These are phyloP conservation scores for Leccinum disarticulatum DNA, from an alignment of 768 basidiomycete species.

Conservation along the genomic window DNA sequence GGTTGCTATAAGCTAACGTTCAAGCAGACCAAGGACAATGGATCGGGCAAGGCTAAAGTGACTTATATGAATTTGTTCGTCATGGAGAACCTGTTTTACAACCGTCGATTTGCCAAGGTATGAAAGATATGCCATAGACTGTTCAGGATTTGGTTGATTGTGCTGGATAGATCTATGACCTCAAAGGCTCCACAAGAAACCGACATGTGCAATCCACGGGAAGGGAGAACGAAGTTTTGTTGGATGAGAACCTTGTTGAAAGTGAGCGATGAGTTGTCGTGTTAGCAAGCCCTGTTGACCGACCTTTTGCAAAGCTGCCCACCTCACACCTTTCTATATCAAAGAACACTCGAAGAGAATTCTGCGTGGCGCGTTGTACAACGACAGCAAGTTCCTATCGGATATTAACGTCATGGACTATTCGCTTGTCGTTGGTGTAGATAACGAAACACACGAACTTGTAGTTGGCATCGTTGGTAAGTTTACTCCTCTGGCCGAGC, in stretches of 20 bases:
- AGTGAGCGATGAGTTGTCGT: slow-evolving; percentile 45
- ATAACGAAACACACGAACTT: slow-evolving; percentile 83
- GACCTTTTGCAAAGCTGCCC: slow-evolving; percentile 55
- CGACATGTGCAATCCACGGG: slow-evolving; percentile 91
- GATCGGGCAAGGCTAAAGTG: slow-evolving; percentile 63
- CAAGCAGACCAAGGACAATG: slow-evolving; percentile 72
- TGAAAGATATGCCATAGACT: not conserved
- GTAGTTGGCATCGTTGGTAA: slow-evolving; percentile 94
- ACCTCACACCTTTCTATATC: slow-evolving; percentile 87
- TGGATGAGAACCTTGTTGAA: slow-evolving; percentile 96
- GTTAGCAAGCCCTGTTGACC: slow-evolving; percentile 2
- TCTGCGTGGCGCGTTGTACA: slow-evolving; percentile 84
- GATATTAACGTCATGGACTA: slow-evolving; percentile 98
- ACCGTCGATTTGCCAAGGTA: slow-evolving; percentile 86
- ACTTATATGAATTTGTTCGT: slow-evolving; percentile 95
- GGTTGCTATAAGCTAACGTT: slow-evolving; percentile 96
- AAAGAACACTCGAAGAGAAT: slow-evolving; percentile 97
- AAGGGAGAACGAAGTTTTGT: slow-evolving; percentile 86
- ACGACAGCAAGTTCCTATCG: slow-evolving; percentile 93
- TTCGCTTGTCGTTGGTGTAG: slow-evolving; percentile 94
- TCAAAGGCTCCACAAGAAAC: slow-evolving; percentile 95
- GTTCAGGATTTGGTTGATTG: slow-evolving; percentile 4
- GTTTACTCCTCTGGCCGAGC: slow-evolving; percentile 30
- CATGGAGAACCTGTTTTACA: slow-evolving; percentile 98
- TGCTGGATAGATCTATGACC: slow-evolving; percentile 78